Evolutionary conservation across 106 monocot genomes (phyloP), one percentile per base, ranked within the genome.

Genomic region (Dendrobium huoshanense): DNA sequence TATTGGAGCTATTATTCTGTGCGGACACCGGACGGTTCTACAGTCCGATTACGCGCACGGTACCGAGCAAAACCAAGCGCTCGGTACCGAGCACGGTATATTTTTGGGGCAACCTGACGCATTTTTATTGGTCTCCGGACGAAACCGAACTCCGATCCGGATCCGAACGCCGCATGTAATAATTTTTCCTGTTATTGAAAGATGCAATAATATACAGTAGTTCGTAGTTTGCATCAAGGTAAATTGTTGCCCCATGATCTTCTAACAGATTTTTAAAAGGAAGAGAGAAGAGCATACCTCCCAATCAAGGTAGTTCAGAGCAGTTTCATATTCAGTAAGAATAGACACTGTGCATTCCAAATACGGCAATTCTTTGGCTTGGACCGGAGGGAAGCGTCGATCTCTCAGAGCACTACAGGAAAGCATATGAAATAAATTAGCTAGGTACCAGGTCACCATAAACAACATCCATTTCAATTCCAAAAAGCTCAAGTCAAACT

Each of bases 331-430:
- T 59, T 98, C 85, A 80, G 91, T 85, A 68, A 98, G 84, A 85
- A 98, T 79, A 76, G 98, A 98, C 77, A 98, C 98, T 79, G 98
- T 95, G 83, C 98, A 98, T 81, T 98, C 94, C 85, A 98, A 78
- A 83, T 83, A 84, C 1, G 94, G 94, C 56, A 98, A 75, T 84
- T 95, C 95, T 84, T 95, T 92, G 42, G 90, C 85, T 24, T 92
- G 92, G 83, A 95, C 92, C 1, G 98, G 98, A 20, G 92, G 82
- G 75, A 98, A 98, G 37, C 98, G 90, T 4, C 91, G 86, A 72
- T 98, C 98, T 82, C 89, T 91, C 67, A 98, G 85, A 61, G 94
- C 94, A 86, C 94, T 96, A 83, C 56, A 78, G 78, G 40, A 83
- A 25, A 20, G 79, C 15, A 74, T 27, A 81, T 59, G 41, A 81